Evolutionary conservation across 2,329 filamentous ascomycete species (phyloP), one percentile per base, ranked within the genome.

Genomic region (Calonectria pteridis): DNA sequence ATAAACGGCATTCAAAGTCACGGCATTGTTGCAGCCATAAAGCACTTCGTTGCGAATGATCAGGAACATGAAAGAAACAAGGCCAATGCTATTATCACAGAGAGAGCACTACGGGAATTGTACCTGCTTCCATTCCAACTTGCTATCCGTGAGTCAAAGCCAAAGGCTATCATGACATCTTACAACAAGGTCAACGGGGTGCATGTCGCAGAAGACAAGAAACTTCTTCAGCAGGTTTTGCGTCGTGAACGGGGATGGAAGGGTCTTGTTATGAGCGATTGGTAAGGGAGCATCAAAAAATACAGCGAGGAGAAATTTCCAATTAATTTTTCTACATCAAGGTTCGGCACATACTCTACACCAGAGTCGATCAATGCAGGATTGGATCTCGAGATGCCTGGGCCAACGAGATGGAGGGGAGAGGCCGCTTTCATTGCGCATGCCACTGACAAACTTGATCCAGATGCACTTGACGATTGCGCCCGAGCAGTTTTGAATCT

Each of bases 1-100:
- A 37, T 64, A 2, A n/a, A 26, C 2, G 64, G 64, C 11, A 23
- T 53, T 10, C 46, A 67, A 23, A 26, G 11, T 5, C n/a, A 26
- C 4, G 69, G 58, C 16, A 63, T 75, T 3, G 59, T 46, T 7
- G 55, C 74, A 6, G 72, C 74, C 33, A 46, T 72, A 40, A 62
- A 59, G 11, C 50, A 71, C 3, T 67, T 72, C 3, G 55, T 75
- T 2, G 26, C 26, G 16, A 51, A 62, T 51, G 14, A 70, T 69
- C 70, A 95, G 94, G 84, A 93, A 93, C 74, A 88, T 93, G 23
- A 67, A 14, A 43, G 59, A 18, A 46, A n/a, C n/a, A 26, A 23
- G 6, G 59, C 10, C 13, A 64, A 46, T 33, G 59, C 40, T 10
- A 49, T 49, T 11, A 28, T 64, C 6, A 49, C 35, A 1, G 64